Conservation (phyloP, 345 rosid species). For the Citrus hindsii region DNA sequence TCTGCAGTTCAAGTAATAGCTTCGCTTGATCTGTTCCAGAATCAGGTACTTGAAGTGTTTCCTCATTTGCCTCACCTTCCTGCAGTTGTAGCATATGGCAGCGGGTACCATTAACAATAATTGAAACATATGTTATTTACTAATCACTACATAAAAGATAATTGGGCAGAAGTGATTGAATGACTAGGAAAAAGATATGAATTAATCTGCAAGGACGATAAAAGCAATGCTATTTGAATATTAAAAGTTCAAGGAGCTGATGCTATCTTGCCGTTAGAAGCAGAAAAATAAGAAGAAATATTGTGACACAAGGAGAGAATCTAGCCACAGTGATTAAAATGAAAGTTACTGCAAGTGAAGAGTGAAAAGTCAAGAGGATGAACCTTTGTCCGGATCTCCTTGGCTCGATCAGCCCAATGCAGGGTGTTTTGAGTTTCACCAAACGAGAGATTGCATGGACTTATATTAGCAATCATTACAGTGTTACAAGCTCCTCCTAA, state of each 20-base stretch:
- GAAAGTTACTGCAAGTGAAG: neutral
- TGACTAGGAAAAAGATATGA: neutral
- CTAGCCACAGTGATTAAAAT: neutral
- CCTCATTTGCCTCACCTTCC: constrained; percentile 56
- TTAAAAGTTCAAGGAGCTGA: neutral
- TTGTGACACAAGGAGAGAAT: neutral
- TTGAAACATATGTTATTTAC: neutral
- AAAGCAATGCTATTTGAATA: neutral
- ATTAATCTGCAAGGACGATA: neutral
- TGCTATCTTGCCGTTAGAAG: neutral
- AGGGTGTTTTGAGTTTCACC: constrained; percentile 96
- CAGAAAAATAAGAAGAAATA: neutral
- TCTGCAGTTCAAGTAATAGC: constrained; percentile 76
- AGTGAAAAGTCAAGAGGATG: neutral
- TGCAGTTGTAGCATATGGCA: constrained; percentile 17
- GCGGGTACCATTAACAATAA: neutral
- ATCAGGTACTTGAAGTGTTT: constrained; percentile 45
- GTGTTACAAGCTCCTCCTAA: constrained; percentile 91
- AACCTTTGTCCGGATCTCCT: constrained; percentile 79
- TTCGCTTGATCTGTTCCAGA: constrained; percentile 54
- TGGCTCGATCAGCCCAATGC: constrained; percentile 97
- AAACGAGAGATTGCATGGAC: constrained; percentile 84
- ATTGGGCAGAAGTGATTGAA: neutral
- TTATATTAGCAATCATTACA: constrained; percentile 89
- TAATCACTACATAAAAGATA: neutral